Percentiles rank a stretch among this genome's conserved stretches.
Conservation (phyloP, 179 eudicot genomes). For the Patellifolia procumbens region DNA sequence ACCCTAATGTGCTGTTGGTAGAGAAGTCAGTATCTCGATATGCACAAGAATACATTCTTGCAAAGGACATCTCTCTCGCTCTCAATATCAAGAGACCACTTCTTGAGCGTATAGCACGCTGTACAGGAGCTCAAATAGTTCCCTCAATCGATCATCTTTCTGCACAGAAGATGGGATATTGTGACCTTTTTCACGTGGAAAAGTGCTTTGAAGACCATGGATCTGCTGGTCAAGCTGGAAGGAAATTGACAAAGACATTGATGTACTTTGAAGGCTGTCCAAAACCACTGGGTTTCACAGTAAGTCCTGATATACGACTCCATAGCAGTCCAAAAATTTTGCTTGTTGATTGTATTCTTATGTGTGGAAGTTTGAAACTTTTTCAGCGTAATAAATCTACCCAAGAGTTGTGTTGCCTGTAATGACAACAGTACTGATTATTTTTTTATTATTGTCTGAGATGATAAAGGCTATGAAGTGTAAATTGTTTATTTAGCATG, state of each 20-base stretch:
- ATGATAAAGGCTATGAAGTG: background rate
- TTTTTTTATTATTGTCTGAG: no score
- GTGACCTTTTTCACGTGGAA: conserved; percentile 85
- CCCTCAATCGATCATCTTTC: conserved; percentile 93
- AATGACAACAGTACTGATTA: background rate
- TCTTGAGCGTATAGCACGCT: conserved; percentile 96
- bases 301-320: conserved; percentile 47
- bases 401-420: background rate
- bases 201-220: conserved; percentile 82
- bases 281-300: conserved; percentile 95
- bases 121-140: conserved; percentile 91
- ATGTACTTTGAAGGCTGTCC: conserved; percentile 99
- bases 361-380: background rate
- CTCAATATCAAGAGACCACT: conserved; percentile 88
- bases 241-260: conserved; percentile 78
- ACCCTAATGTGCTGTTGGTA: conserved; percentile 82
- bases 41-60: conserved; percentile 94
- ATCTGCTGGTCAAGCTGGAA: conserved; percentile 77
- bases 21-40: conserved; percentile 97
- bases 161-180: conserved; percentile 70
- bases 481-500: background rate
- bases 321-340: background rate
- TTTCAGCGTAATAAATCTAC: background rate
- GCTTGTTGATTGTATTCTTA: background rate
- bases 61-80: conserved; percentile 86